phyloP scores from a whole-genome alignment of 2,329 filamentous ascomycete species.

The Orbilia brochopaga region DNA sequence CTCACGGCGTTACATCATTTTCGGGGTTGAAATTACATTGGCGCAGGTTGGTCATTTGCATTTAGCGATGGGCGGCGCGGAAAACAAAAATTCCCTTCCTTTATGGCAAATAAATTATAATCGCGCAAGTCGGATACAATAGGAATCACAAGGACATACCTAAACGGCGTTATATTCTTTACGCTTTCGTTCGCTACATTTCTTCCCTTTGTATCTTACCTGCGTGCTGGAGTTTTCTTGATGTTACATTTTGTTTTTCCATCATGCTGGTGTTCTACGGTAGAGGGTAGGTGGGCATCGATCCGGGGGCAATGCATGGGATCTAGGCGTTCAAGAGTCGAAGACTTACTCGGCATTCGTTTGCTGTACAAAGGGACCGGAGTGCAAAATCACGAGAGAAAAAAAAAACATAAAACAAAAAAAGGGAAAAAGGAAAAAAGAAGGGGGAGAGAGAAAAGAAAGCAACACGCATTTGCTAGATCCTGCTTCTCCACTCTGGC shows the following conservation, averaged over 20 bases:
- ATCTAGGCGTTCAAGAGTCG: slow-evolving; percentile 2
- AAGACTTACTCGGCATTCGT: background rate
- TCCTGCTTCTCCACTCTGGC: background rate
- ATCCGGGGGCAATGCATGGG: background rate
- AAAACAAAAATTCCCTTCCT: background rate
- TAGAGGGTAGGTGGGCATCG: background rate
- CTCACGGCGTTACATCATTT: background rate
- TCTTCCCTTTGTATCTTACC: slow-evolving; percentile 2
- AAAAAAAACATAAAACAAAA: slow-evolving; percentile 9
- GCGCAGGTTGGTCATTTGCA: background rate
- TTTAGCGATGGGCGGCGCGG: slow-evolving; percentile 1
- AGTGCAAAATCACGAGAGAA: background rate
- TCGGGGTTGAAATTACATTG: background rate
- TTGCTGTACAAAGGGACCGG: background rate
- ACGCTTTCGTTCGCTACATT: slow-evolving; percentile 13
- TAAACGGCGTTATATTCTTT: background rate
- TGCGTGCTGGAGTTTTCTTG: background rate
- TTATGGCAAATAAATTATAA: background rate
- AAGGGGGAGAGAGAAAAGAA: slow-evolving; percentile 5
- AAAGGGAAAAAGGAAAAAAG: slow-evolving; percentile 5
- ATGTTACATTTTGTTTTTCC: slow-evolving; percentile 4
- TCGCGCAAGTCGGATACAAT: background rate
- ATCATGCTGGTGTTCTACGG: background rate
- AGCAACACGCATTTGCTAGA: background rate
- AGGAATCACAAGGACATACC: background rate